phyloP scores from a whole-genome alignment of 2,329 filamentous ascomycete genomes.

The Fusarium sororula region DNA sequence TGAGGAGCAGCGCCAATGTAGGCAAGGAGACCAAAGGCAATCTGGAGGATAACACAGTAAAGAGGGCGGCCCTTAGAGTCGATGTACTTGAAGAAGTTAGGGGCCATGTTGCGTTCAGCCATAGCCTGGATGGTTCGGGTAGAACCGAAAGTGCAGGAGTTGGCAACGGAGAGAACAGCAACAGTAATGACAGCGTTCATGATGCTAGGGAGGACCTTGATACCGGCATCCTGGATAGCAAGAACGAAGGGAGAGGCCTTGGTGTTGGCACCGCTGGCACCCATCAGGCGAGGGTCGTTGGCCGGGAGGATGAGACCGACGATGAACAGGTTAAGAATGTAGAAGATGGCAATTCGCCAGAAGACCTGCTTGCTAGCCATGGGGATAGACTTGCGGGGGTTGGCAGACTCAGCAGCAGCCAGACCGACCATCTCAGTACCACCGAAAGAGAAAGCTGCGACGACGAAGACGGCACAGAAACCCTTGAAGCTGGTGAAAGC shows the following conservation, averaged over 20 bases:
- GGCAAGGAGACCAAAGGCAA: constrained; percentile 75
- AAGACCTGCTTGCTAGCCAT: constrained; percentile 93
- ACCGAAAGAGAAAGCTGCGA: constrained; percentile 76
- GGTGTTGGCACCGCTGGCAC: constrained; percentile 66
- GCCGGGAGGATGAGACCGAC: constrained; percentile 86
- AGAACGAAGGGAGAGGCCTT: constrained; percentile 92
- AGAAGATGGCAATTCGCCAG: constrained; percentile 93
- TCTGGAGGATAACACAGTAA: constrained; percentile 74
- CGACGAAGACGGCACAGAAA: constrained; percentile 79
- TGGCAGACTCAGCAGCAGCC: constrained; percentile 78
- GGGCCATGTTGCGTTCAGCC: constrained; percentile 86
- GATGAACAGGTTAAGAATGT: constrained; percentile 82
- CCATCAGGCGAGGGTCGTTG: constrained; percentile 70
- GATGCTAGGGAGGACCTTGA: constrained; percentile 81
- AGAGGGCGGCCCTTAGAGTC: constrained; percentile 84
- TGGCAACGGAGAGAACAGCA: constrained; percentile 89
- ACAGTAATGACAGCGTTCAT: constrained; percentile 96
- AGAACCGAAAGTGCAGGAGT: constrained; percentile 90
- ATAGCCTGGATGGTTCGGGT: constrained; percentile 90
- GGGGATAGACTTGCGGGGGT: constrained; percentile 82
- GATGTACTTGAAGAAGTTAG: constrained; percentile 79
- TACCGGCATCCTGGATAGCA: constrained; percentile 85
- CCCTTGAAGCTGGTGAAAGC: constrained; percentile 87
- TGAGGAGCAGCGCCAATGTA: constrained; percentile 75
- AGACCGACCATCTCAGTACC: constrained; percentile 81